Base-by-base conservation (phyloP, 176 grass and related monocot genomes). In the Ensete ventricosum region DNA sequence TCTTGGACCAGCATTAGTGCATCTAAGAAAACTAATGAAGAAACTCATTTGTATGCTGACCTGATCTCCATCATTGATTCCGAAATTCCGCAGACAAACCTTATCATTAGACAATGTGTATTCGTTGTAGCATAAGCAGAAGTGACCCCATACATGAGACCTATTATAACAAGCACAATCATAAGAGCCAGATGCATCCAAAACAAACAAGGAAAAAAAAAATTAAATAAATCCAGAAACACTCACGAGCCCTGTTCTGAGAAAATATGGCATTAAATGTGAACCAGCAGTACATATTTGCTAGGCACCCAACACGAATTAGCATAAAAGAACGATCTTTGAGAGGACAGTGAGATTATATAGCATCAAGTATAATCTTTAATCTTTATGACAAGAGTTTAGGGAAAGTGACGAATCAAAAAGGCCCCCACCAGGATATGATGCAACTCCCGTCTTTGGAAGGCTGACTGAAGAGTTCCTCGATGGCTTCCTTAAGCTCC, bases 71-170 rank as follows among this genome's bases (percentile, higher is more conserved):
- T 97, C 93, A 80, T 64, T 92, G 29, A 97, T 97, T 51, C 90
- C 85, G 73, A 92, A 82, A 9, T 75, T 72, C 75, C 82, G 77
- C 80, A 97, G 69, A 59, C 76, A 82, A 62, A 81, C 87, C 77
- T 88, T 88, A 66, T 90, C 93, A 81, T 93, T 83, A 1, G 82
- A 93, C 73, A 97, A 59, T 68, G 85, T 97, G 70, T 80, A 76
- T 53, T 85, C 82, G 80, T 86, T 84, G 78, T 81, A 88, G 70
- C 87, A 85, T 83, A 97, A 83, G 80, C 87, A 97, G 78, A 97
- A 97, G 80, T 97, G 90, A 76, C 90, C 85, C 93, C 93, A 97
- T 64, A 97, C 90, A 64, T 97, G 87, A 62, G 76, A 87, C 93
- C 93, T 93, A 77, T 1, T 55, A 87, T 43, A 43, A 43, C 20